phyloP scores from a whole-genome alignment of 164 flowering plant genomes.

The Euptelea pleiosperma region DNA sequence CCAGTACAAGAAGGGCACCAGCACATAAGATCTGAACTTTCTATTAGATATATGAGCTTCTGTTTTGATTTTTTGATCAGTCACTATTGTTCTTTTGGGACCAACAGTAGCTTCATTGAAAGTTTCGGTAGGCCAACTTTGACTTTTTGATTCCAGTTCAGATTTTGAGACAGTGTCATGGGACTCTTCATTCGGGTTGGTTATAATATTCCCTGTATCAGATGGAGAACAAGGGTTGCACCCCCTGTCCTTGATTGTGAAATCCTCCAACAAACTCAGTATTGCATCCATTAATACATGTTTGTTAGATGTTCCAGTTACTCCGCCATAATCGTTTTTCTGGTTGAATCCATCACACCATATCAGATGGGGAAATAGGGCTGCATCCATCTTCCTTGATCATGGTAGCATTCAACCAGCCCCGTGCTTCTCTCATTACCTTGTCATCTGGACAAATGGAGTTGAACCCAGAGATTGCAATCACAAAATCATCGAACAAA shows the following conservation, averaged over 20 bases:
- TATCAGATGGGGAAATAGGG: constrained; percentile 12
- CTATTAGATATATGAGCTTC: constrained; percentile 10
- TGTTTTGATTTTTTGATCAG: constrained; percentile 6
- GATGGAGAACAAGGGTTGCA: constrained; percentile 8
- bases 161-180: constrained; percentile 6
- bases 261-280: constrained; percentile 10
- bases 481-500: constrained; percentile 18
- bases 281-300: neutral
- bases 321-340: constrained; percentile 2
- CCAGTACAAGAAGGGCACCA: constrained; percentile 44
- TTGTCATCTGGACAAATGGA: constrained; percentile 6
- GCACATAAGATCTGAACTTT: constrained; percentile 26
- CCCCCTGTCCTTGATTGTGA: neutral
- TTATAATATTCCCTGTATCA: constrained; percentile 1
- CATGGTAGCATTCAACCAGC: constrained; percentile 1
- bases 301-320: neutral
- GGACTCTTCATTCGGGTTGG: constrained; percentile 5
- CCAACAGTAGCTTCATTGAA: neutral
- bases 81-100: neutral
- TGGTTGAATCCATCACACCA: constrained; percentile 2
- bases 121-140: constrained; percentile 2
- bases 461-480: constrained; percentile 11
- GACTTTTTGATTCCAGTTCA: constrained; percentile 14
- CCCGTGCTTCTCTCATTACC: constrained; percentile 6
- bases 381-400: constrained; percentile 7